Conservation (phyloP, 2,329 filamentous ascomycete genomes). For the Fusarium coicis region DNA sequence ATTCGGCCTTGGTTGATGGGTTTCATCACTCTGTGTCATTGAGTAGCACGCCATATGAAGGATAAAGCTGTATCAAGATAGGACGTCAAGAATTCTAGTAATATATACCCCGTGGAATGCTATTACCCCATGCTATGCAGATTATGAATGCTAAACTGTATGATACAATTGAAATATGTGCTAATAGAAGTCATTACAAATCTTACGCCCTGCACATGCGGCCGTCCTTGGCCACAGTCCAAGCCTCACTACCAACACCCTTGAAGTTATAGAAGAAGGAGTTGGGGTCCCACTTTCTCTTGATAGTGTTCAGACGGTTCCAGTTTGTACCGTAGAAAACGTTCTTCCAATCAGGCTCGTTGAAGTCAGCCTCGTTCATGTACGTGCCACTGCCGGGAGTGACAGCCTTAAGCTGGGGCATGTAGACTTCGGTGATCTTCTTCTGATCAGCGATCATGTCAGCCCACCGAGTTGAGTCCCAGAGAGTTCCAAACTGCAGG, state of each 20-base stretch:
- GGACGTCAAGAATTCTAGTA: neutral
- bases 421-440: conserved; percentile 45
- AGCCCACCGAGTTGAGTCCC: conserved; percentile 41
- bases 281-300: conserved; percentile 61
- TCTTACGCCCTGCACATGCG: conserved; percentile 26
- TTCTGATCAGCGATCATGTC: conserved; percentile 47
- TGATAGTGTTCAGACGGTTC: conserved; percentile 53
- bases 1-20: neutral
- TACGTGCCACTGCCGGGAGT: conserved; percentile 58
- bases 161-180: neutral
- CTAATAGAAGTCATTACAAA: neutral
- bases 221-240: conserved; percentile 44
- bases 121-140: neutral
- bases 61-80: no score
- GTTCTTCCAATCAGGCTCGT: conserved; percentile 55
- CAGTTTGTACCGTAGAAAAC: conserved; percentile 62
- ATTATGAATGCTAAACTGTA: neutral
- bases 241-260: conserved; percentile 64
- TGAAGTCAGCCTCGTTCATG: conserved; percentile 63
- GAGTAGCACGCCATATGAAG: no score
- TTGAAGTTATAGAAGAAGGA: conserved; percentile 59
- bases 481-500: conserved; percentile 27
- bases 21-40: no score
- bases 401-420: conserved; percentile 44
- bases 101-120: neutral